Percentiles rank a stretch among this genome's conserved stretches.
Evolutionary conservation across 106 monocot species (phyloP).

Genomic region (Dendrobium huoshanense): DNA sequence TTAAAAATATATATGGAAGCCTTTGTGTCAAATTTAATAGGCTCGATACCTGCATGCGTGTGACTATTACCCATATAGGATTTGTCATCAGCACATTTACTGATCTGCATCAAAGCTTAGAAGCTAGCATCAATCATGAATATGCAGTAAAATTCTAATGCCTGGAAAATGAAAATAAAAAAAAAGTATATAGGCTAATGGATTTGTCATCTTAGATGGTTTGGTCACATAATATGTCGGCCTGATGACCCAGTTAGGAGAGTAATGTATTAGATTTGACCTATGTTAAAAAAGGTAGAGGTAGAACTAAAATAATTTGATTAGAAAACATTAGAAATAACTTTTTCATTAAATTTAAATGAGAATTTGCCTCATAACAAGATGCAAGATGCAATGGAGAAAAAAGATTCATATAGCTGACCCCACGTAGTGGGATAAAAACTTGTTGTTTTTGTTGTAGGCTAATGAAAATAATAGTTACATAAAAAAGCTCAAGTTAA

Average conservation of each 20-base stretch:
- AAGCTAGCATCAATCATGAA: neutral
- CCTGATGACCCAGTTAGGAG: too few species aligned
- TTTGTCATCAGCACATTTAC: constrained; percentile 95
- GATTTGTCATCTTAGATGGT: too few species aligned
- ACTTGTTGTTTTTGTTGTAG: neutral
- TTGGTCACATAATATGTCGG: too few species aligned
- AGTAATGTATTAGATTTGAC: too few species aligned
- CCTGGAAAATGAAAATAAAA: neutral
- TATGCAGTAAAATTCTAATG: constrained; percentile 3
- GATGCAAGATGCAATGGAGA: too few species aligned
- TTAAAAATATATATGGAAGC: neutral
- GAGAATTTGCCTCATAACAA: too few species aligned
- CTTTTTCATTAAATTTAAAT: too few species aligned
- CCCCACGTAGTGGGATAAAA: too few species aligned
- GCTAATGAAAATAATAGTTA: neutral
- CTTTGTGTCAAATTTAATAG: neutral
- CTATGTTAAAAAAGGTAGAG: too few species aligned
- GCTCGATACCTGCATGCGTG: constrained; percentile 81
- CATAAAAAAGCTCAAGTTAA: neutral
- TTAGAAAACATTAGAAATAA: too few species aligned
- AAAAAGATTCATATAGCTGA: too few species aligned
- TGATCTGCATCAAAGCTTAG: constrained; percentile 52
- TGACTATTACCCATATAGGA: constrained; percentile 93
- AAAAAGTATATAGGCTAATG: neutral
- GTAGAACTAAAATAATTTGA: too few species aligned